These are phyloP conservation scores for Cercospora beticola DNA, from an alignment of 2,329 filamentous ascomycete species.

Conservation along the genomic window DNA sequence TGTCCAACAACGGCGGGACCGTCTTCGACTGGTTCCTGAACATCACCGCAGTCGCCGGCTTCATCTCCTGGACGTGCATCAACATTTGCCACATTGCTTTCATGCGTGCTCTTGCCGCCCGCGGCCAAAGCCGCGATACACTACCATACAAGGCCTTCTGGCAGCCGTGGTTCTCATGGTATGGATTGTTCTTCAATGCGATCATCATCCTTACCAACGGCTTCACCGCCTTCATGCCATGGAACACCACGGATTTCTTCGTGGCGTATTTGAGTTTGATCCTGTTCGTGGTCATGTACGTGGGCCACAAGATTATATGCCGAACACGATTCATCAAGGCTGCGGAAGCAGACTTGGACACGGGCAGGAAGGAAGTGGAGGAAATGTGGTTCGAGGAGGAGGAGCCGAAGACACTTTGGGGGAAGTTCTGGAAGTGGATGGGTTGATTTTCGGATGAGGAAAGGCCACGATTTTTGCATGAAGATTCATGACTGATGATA, in stretches of 20 bases:
- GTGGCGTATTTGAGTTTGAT: conserved; percentile 73
- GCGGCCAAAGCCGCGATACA: conserved; percentile 65
- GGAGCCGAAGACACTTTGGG: conserved; percentile 35
- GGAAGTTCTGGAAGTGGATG: conserved; percentile 37
- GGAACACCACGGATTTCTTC: conserved; percentile 69
- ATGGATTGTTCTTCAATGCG: conserved; percentile 62
- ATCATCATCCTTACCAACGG: conserved; percentile 75
- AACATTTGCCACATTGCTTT: conserved; percentile 72
- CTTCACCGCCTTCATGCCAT: conserved; percentile 73
- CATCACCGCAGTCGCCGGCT: conserved; percentile 69
- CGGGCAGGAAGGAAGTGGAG: conserved; percentile 42
- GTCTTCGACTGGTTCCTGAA: conserved; percentile 73
- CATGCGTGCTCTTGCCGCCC: conserved; percentile 65
- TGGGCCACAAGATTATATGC: conserved; percentile 69
- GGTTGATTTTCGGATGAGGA: conserved; percentile 6
- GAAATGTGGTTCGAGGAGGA: conserved; percentile 38
- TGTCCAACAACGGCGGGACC: conserved; percentile 66
- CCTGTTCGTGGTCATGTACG: conserved; percentile 66
- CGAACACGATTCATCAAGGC: conserved; percentile 43
- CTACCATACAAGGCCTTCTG: conserved; percentile 69
- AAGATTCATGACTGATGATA: not conserved
- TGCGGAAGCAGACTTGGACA: conserved; percentile 45
- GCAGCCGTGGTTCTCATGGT: conserved; percentile 72
- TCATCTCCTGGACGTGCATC: conserved; percentile 71
- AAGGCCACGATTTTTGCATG: not conserved